Conservation (phyloP, 176 grass and related monocot species). For the Cymbopogon citratus region DNA sequence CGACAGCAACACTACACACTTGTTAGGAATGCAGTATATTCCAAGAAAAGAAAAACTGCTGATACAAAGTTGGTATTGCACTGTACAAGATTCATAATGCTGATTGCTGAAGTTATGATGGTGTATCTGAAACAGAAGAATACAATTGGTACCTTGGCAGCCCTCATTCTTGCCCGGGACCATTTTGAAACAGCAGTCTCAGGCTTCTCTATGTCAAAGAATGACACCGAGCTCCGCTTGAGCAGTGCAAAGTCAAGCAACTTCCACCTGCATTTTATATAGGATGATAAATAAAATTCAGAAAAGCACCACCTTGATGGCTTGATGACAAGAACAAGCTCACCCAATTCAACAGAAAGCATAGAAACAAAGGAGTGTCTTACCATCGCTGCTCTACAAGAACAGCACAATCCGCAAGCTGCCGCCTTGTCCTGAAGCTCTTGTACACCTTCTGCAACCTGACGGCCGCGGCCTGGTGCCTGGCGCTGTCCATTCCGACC, state of each 20-base stretch:
- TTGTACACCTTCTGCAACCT: constrained; percentile 91
- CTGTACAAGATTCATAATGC: neutral
- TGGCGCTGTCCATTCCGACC: constrained; percentile 29
- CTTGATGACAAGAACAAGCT: neutral
- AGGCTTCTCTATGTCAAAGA: constrained; percentile 67
- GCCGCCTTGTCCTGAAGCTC: constrained; percentile 74
- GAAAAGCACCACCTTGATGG: neutral
- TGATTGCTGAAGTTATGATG: neutral
- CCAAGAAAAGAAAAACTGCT: neutral
- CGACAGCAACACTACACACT: neutral
- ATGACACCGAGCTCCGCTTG: constrained; percentile 75
- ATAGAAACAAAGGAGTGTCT: neutral
- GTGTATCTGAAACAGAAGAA: neutral
- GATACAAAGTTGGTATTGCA: neutral
- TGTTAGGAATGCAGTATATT: constrained; percentile 18
- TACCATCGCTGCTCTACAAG: constrained; percentile 83
- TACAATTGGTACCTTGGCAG: constrained; percentile 58
- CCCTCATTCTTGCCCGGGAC: constrained; percentile 63
- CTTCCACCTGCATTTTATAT: constrained; percentile 60
- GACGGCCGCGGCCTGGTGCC: constrained; percentile 59
- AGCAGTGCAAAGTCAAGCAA: constrained; percentile 77
- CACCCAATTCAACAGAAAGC: neutral
- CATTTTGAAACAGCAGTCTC: constrained; percentile 69
- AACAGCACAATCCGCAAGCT: constrained; percentile 74
- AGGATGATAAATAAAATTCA: neutral